Base-by-base conservation (phyloP, 2,329 filamentous ascomycete genomes). In the Talaromyces sp. region DNA sequence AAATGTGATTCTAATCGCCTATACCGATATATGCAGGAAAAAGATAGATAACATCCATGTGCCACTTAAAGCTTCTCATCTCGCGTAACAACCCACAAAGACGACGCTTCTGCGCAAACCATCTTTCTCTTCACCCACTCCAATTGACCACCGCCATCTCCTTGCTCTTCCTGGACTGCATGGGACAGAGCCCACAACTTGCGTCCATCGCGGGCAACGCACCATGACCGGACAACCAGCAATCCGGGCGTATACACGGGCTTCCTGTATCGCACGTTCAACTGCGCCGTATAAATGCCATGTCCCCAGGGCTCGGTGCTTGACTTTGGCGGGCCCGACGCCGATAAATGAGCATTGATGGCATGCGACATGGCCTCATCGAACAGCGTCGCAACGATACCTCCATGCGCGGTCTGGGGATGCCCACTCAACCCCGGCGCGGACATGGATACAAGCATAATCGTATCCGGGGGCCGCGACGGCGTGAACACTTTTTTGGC, bases 131-230 rank as follows among this genome's bases (percentile, higher is more conserved):
- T 74, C 28, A 67, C 67, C 71, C 69, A 73, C 64, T 74, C 73
- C 50, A 73, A 63, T 57, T 72, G 70, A 1, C 68, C 71, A 23
- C 67, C 69, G 6, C 63, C 60, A 40, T 69, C 66, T 9, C 69
- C 70, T 21, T 73, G 69, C 44, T 74, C 75, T 37, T 75, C 72
- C 67, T 79, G 77, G 21, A 79, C 52, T 12, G 73, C 69, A 66
- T 77, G 73, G 7, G 75, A 77, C 39, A 73, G 65, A 12, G 77
- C 72, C 76, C 76, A 79, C 62, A 72, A 73, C 69, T 80, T 80
- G 66, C 71, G 72, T 8, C 74, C 76, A 3, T 72, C 69, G 4
- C 71, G 69, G 31, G 68, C 76, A 52, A 77, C 66, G 57, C 75
- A 74, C 69, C 71, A 75, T 2, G 73, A 67, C 52, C 73, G 69